Evolutionary conservation across 768 basidiomycete genomes (phyloP).

Genomic region (Boletus coccyginus): DNA sequence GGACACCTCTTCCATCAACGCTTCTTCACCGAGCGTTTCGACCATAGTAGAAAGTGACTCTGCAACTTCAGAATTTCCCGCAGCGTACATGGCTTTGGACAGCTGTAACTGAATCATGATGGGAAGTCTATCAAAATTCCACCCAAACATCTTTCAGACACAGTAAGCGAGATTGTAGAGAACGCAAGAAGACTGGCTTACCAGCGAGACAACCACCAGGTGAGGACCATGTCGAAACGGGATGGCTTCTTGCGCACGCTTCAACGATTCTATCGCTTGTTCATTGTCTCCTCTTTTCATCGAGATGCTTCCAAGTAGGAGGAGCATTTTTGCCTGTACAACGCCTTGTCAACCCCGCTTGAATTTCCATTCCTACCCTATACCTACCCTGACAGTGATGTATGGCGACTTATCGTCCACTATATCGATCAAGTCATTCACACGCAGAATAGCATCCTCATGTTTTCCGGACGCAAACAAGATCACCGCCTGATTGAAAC

Average conservation of each 20-base stretch:
- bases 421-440: neutral
- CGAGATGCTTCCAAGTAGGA: neutral
- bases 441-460: neutral
- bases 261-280: too few relatives aligned
- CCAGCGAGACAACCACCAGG: neutral
- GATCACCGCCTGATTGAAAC: neutral
- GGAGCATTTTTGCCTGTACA: neutral
- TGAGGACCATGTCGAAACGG: neutral
- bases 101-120: neutral
- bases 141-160: constrained; percentile 6
- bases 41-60: neutral
- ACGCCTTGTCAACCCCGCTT: neutral
- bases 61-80: neutral
- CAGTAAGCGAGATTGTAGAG: neutral
- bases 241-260: too few relatives aligned
- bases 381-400: neutral
- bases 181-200: neutral
- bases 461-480: neutral
- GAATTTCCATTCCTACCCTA: neutral
- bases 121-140: constrained; percentile 11
- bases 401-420: neutral
- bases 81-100: neutral
- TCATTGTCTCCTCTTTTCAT: neutral
- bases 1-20: neutral
- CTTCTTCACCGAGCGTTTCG: neutral